phyloP scores from a whole-genome alignment of 225 moss, liverwort and hornwort genomes.

The Neckera pumila region DNA sequence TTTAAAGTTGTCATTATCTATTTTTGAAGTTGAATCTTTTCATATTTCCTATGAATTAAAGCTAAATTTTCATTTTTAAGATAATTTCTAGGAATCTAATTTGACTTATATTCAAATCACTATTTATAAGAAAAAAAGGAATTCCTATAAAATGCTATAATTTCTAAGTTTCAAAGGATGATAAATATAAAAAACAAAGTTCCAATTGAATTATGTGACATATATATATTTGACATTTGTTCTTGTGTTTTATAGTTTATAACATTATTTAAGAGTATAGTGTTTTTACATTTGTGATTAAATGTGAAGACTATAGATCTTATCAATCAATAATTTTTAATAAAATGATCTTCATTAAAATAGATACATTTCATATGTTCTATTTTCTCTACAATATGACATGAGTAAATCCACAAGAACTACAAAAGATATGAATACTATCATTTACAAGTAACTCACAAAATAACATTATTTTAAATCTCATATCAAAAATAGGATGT shows the following conservation, averaged over 20 bases:
- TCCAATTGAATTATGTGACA: not conserved
- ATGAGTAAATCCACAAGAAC: not conserved
- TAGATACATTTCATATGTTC: not conserved
- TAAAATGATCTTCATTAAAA: no score
- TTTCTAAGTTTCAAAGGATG: no score
- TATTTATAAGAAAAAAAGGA: fast-evolving
- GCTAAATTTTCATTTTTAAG: not conserved
- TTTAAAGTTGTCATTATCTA: not conserved
- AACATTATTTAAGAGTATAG: not conserved
- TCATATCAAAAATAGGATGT: not conserved
- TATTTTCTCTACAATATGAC: not conserved
- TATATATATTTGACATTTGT: not conserved
- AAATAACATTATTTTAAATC: not conserved
- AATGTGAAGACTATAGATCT: not conserved
- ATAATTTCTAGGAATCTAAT: not conserved
- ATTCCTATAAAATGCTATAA: not conserved
- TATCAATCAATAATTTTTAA: not conserved
- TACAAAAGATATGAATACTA: no score
- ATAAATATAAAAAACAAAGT: not conserved
- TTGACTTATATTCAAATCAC: not conserved
- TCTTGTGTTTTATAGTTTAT: not conserved
- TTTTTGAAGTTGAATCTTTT: not conserved
- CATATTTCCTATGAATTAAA: no score
- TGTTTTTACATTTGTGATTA: not conserved
- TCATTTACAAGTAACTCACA: no score